These are phyloP conservation scores for Alloteropsis semialata DNA, from an alignment of 176 grass and related monocot genomes.

Conservation along the genomic window DNA sequence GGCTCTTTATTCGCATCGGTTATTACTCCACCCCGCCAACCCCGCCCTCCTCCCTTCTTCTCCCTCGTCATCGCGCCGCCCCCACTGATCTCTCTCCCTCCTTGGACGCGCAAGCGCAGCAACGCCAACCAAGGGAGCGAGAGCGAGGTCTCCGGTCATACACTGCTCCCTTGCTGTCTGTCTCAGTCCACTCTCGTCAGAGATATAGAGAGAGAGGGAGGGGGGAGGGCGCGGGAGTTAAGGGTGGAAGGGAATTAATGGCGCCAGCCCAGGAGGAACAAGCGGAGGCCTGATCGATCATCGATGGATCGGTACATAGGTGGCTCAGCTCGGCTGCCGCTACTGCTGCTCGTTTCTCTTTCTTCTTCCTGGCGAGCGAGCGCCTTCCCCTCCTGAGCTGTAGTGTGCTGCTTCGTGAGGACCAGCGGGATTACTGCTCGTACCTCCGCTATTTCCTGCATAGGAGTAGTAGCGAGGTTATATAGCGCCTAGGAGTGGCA, in stretches of 20 bases:
- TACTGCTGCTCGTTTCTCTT: neutral
- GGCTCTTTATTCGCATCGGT: slow-evolving; percentile 66
- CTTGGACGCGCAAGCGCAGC: neutral
- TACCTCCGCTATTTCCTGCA: slow-evolving; percentile 27
- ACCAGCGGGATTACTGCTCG: slow-evolving; percentile 39
- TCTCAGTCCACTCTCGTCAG: neutral
- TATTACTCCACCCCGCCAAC: slow-evolving; percentile 25
- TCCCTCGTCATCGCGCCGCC: neutral
- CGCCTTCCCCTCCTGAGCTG: slow-evolving; percentile 15
- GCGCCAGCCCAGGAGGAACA: slow-evolving; percentile 19
- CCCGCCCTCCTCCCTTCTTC: neutral
- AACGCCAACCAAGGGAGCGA: neutral
- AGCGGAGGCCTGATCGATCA: slow-evolving; percentile 23
- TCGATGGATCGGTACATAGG: neutral
- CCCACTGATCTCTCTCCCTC: neutral
- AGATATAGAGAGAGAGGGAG: neutral
- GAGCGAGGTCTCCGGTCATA: slow-evolving; percentile 15
- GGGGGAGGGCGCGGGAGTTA: neutral
- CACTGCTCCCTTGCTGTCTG: neutral
- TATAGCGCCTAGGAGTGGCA: slow-evolving; percentile 27
- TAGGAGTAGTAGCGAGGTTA: slow-evolving; percentile 26
- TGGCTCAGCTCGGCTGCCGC: neutral
- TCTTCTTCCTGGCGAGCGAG: neutral
- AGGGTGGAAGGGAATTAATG: slow-evolving; percentile 16
- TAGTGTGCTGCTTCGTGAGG: slow-evolving; percentile 24